Evolutionary conservation across 2,329 filamentous ascomycete species (phyloP), one percentile per base, ranked within the genome.

Genomic region (Chaetomiaceae sp.): DNA sequence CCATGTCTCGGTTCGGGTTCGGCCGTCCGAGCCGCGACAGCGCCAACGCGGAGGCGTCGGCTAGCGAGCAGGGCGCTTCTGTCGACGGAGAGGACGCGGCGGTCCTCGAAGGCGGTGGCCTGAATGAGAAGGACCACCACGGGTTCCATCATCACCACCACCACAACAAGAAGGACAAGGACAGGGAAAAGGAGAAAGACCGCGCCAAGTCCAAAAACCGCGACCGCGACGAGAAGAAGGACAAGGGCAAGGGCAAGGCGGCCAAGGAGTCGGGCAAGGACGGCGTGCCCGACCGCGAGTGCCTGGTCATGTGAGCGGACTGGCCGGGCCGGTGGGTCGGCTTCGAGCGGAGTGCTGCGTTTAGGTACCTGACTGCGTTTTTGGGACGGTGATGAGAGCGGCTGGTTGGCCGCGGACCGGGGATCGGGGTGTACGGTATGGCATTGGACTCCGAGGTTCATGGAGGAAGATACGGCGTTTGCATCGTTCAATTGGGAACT

Each of bases 1-100:
- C 74, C 3, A 78, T 83, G 60, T 73, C 71, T 14, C 72, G 75
- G n/a, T 62, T 79, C 4, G 72, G 72, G 0, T 67, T 79, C 6
- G 71, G 73, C 56, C 73, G 71, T 41, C 56, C 69, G 8, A 77
- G 73, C 63, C 76, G 69, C 56, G 76, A 80, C 29, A 66, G 67
- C 36, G 40, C 20, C 32, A 43, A 19, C 35, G 15, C 47, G 3
- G 49, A 48, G 15, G 41, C 20, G 3, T 42, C 30, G 19, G 26
- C 29, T 2, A 52, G 51, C 24, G 57, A 59, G 19, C 47, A 52
- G 7, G 42, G 45, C 6, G 54, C 50, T 6, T 42, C 49, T 7
- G 47, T 39, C 11, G 54, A 56, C 5, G 57, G 53, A 8, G 57
- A 56, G 7, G 56, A 56, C 10, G n/a, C n/a, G n/a, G n/a, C n/a